A percentile compares a stretch with the other conserved stretches of the same genome.
phyloP scores from a whole-genome alignment of 78 protist species.

The Neovahlkampfia damariscottae region DNA sequence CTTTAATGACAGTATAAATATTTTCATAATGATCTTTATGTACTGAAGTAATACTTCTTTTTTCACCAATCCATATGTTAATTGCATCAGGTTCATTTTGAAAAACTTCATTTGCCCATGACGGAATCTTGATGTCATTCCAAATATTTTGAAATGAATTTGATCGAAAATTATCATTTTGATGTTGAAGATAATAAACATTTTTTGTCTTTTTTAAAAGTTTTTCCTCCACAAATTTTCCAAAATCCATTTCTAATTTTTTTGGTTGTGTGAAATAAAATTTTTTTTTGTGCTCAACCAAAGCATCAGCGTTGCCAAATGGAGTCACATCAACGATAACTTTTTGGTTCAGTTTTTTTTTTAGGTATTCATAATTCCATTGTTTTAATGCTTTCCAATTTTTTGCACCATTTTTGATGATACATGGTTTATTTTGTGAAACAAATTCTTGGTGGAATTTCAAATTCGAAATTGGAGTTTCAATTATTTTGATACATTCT shows the following conservation, averaged over 20 bases:
- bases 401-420: not conserved
- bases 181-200: not conserved
- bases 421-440: slow-evolving; percentile 11
- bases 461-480: too few relatives aligned
- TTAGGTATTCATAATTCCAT: slow-evolving; percentile 19
- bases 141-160: not conserved
- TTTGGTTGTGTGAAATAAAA: slow-evolving; percentile 13
- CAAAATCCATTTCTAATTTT: slow-evolving; percentile 7
- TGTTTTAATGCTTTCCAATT: slow-evolving; percentile 15
- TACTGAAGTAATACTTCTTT: slow-evolving; percentile 1
- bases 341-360: not conserved
- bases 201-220: not conserved
- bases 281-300: not conserved
- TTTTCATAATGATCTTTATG: slow-evolving; percentile 48
- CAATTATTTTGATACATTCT: too few relatives aligned
- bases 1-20: slow-evolving; percentile 37
- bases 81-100: slow-evolving; percentile 30
- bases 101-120: not conserved
- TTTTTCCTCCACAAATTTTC: not conserved
- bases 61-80: slow-evolving; percentile 47
- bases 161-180: not conserved
- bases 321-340: slow-evolving; percentile 33
- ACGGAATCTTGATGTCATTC: slow-evolving; percentile 1
- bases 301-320: slow-evolving; percentile 32
- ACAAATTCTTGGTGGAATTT: slow-evolving; percentile 18